phyloP scores from a whole-genome alignment of 257 asterid species.

The Solanum paucissectum region DNA sequence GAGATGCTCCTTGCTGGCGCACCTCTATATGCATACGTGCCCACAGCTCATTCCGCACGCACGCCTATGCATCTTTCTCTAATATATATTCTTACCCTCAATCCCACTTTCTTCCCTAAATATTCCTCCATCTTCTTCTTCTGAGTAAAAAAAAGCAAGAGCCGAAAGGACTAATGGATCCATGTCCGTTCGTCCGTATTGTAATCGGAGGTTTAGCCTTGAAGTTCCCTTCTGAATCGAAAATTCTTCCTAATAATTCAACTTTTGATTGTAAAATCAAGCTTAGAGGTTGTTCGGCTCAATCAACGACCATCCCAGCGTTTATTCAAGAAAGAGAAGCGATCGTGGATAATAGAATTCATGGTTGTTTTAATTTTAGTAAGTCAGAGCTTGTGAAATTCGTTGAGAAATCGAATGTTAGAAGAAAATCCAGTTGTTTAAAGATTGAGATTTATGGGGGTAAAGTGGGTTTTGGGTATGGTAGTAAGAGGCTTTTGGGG shows the following conservation, averaged over 20 bases:
- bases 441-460: slow-evolving; percentile 42
- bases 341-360: slow-evolving; percentile 32
- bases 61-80: slow-evolving; percentile 3
- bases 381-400: slow-evolving; percentile 53
- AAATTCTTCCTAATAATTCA: background rate
- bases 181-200: slow-evolving; percentile 82
- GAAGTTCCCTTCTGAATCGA: slow-evolving; percentile 14
- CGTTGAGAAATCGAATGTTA: slow-evolving; percentile 19
- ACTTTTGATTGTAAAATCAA: slow-evolving; percentile 52
- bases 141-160: background rate
- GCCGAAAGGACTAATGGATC: slow-evolving; percentile 50
- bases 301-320: slow-evolving; percentile 31
- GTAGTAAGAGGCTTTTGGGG: slow-evolving; percentile 50
- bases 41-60: slow-evolving; percentile 87
- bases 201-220: slow-evolving; percentile 49
- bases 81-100: background rate
- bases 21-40: slow-evolving; percentile 42
- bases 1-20: slow-evolving; percentile 41
- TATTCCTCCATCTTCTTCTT: background rate
- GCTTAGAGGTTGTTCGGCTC: slow-evolving; percentile 48
- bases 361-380: slow-evolving; percentile 49
- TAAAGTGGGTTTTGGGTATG: slow-evolving; percentile 26
- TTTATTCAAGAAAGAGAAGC: slow-evolving; percentile 26
- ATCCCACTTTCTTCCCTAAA: background rate
- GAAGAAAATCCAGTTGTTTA: slow-evolving; percentile 8